phyloP scores from a whole-genome alignment of 1,284 basidiomycete species.

The Ceratobasidium sp. region DNA sequence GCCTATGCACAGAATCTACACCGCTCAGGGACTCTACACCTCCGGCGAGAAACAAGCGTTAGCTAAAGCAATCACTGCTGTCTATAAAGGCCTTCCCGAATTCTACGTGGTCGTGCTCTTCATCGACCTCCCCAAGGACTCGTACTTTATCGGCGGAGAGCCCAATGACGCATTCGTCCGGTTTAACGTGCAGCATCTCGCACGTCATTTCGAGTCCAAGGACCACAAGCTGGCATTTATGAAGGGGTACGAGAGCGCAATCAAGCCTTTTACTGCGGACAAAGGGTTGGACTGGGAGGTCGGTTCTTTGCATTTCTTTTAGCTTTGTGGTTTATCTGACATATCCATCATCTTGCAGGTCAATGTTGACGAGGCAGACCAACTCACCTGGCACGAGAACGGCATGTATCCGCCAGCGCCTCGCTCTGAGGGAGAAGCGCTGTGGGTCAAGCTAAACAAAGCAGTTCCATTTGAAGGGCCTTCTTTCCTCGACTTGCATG shows the following conservation, averaged over 20 bases:
- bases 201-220: neutral
- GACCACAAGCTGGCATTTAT: neutral
- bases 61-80: neutral
- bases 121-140: slow-evolving; percentile 5
- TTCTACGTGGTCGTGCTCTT: slow-evolving; percentile 12
- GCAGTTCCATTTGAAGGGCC: neutral
- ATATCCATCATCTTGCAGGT: neutral
- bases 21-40: neutral
- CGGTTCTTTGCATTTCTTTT: neutral
- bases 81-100: neutral
- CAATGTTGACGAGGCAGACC: slow-evolving; percentile 11
- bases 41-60: neutral
- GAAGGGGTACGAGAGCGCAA: neutral
- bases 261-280: slow-evolving; percentile 6
- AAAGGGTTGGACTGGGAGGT: slow-evolving; percentile 12
- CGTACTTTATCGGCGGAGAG: neutral
- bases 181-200: slow-evolving; percentile 10
- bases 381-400: neutral
- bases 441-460: neutral
- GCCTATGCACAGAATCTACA: slow-evolving; percentile 15
- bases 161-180: neutral
- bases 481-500: too few relatives aligned
- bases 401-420: slow-evolving; percentile 1
- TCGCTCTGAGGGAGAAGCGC: neutral
- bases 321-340: neutral